phyloP scores from a whole-genome alignment of 1,284 basidiomycete species.

The Tilletia walkeri region DNA sequence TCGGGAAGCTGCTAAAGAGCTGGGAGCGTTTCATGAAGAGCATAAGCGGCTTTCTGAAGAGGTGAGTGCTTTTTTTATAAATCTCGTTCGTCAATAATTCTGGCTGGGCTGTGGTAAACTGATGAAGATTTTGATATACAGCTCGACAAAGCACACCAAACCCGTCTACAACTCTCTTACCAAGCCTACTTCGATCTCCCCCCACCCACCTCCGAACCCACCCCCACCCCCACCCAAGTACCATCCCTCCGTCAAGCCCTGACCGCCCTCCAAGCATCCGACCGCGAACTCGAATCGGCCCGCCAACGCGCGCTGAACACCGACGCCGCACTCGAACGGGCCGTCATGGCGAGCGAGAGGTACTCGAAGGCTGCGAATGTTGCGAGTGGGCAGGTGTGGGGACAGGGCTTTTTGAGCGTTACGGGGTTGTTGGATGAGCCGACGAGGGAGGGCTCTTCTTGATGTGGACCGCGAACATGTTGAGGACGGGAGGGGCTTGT shows the following conservation, averaged over 20 bases:
- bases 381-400: not conserved
- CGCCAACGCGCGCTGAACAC: not conserved
- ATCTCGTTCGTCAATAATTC: too few species aligned
- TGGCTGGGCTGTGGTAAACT: too few species aligned
- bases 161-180: not conserved
- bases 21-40: not conserved
- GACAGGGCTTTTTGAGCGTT: not conserved
- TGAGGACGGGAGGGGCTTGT: too few species aligned
- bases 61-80: too few species aligned
- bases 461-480: not conserved
- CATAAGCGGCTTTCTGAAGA: not conserved
- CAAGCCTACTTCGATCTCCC: not conserved
- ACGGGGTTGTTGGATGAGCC: not conserved
- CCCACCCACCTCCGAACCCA: not conserved
- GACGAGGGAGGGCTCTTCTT: not conserved
- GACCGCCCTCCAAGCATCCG: not conserved
- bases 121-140: not conserved
- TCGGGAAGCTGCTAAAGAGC: not conserved
- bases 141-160: constrained; percentile 6
- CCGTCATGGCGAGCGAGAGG: not conserved
- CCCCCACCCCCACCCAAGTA: not conserved
- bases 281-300: constrained; percentile 3
- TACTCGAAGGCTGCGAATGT: not conserved
- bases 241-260: not conserved
- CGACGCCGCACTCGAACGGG: not conserved